Evolutionary conservation across 305 asterid genomes (phyloP).

Genomic region (Fraxinus baroniana): DNA sequence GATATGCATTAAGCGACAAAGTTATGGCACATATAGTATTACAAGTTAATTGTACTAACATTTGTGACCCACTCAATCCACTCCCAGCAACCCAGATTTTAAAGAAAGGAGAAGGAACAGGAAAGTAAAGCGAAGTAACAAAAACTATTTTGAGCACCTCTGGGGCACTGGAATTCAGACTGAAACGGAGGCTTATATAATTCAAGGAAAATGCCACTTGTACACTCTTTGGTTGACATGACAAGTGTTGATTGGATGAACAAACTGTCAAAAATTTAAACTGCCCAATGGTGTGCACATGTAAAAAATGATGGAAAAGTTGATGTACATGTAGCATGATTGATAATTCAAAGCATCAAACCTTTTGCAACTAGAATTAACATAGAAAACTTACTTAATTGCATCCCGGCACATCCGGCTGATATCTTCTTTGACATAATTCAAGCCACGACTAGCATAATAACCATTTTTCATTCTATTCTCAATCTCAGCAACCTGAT

Average conservation of each 20-base stretch:
- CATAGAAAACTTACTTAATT: slow-evolving; percentile 63
- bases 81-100: neutral
- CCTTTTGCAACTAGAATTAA: neutral
- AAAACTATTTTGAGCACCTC: neutral
- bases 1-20: neutral
- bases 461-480: slow-evolving; percentile 81
- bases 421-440: slow-evolving; percentile 82
- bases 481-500: slow-evolving; percentile 81
- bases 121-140: neutral
- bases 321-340: neutral
- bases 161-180: neutral
- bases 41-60: neutral
- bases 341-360: neutral
- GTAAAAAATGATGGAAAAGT: neutral
- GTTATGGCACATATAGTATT: neutral
- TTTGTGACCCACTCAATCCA: neutral
- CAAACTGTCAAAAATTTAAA: neutral
- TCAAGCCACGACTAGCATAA: slow-evolving; percentile 82
- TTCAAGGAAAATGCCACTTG: neutral
- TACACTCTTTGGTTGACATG: neutral
- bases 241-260: neutral
- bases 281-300: neutral
- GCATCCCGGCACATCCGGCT: slow-evolving; percentile 93
- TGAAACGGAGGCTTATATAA: neutral
- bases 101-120: neutral